Evolutionary conservation across 768 basidiomycete species (phyloP).

Genomic region (Boletus barrowsii): DNA sequence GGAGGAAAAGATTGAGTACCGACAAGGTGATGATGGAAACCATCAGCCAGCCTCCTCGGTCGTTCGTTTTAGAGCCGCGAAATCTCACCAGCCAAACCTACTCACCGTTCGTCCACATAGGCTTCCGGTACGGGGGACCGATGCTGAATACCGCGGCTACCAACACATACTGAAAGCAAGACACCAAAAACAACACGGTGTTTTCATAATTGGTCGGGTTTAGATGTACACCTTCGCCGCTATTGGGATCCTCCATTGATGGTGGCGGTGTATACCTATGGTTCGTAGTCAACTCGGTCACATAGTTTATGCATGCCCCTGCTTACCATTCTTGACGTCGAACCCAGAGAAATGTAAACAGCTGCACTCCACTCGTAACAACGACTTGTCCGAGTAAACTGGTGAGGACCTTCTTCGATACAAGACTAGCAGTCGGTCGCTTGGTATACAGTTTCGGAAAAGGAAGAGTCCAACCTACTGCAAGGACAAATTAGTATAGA

Average conservation of each 20-base stretch:
- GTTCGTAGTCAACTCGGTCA: not conserved
- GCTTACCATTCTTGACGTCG: slow-evolving; percentile 76
- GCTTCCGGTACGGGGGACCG: slow-evolving; percentile 92
- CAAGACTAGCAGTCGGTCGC: slow-evolving; percentile 90
- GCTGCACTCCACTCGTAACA: slow-evolving; percentile 77
- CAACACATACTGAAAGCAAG: slow-evolving; percentile 98
- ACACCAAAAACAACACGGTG: slow-evolving; percentile 85
- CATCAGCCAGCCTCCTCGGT: slow-evolving; percentile 71
- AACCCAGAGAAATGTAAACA: slow-evolving; percentile 90
- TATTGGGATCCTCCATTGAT: slow-evolving; percentile 38
- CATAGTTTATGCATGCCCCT: not conserved
- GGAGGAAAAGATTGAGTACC: slow-evolving; percentile 70
- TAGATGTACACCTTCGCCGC: slow-evolving; percentile 61
- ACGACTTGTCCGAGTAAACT: slow-evolving; percentile 93
- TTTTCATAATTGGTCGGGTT: slow-evolving; percentile 91
- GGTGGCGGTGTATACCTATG: slow-evolving; percentile 74
- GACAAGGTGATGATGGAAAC: slow-evolving; percentile 65
- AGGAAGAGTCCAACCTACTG: slow-evolving; percentile 95
- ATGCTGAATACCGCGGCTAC: slow-evolving; percentile 98
- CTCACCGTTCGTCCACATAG: slow-evolving; percentile 93
- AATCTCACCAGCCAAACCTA: slow-evolving; percentile 1
- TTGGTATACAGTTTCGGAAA: slow-evolving; percentile 84
- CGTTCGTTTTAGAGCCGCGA: not conserved
- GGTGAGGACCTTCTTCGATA: slow-evolving; percentile 91
- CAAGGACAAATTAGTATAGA: slow-evolving; percentile 3